These are phyloP conservation scores for Talaromyces sp. DNA, from an alignment of 2,329 filamentous ascomycete genomes.

Conservation along the genomic window DNA sequence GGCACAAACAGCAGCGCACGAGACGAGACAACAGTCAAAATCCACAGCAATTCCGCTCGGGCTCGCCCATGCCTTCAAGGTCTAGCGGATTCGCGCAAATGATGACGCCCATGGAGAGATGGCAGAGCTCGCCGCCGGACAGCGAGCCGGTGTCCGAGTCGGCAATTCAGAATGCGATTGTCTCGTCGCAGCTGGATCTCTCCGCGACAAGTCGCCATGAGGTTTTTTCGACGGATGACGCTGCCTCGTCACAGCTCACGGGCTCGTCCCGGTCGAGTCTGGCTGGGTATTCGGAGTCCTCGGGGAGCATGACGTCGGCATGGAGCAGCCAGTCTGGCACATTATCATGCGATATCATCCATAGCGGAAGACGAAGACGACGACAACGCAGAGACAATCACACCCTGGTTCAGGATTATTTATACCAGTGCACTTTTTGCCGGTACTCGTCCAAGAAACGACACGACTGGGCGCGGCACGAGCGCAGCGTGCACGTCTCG, in stretches of 20 bases:
- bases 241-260: conserved; percentile 20
- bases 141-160: conserved; percentile 39
- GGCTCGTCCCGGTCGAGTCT: conserved; percentile 26
- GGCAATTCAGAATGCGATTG: conserved; percentile 34
- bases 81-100: conserved; percentile 22
- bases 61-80: conserved; percentile 39
- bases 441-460: conserved; percentile 44
- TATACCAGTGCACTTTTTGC: conserved; percentile 47
- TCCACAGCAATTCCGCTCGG: conserved; percentile 19
- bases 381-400: conserved; percentile 9
- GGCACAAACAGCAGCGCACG: conserved; percentile 36
- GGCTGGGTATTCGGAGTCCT: conserved; percentile 25
- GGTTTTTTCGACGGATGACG: conserved; percentile 21
- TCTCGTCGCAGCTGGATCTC: conserved; percentile 1
- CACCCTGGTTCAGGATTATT: conserved; percentile 8
- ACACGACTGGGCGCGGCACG: conserved; percentile 48
- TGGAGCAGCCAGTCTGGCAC: conserved; percentile 28
- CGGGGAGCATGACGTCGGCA: conserved; percentile 25
- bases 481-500: conserved; percentile 45
- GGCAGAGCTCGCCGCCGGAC: conserved; percentile 41
- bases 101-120: conserved; percentile 46
- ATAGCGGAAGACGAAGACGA: conserved; percentile 6
- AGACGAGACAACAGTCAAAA: conserved; percentile 14
- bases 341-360: conserved; percentile 8
- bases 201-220: conserved; percentile 13